phyloP scores from a whole-genome alignment of 2,329 filamentous ascomycete species.

The Mycosphaerella sp. region DNA sequence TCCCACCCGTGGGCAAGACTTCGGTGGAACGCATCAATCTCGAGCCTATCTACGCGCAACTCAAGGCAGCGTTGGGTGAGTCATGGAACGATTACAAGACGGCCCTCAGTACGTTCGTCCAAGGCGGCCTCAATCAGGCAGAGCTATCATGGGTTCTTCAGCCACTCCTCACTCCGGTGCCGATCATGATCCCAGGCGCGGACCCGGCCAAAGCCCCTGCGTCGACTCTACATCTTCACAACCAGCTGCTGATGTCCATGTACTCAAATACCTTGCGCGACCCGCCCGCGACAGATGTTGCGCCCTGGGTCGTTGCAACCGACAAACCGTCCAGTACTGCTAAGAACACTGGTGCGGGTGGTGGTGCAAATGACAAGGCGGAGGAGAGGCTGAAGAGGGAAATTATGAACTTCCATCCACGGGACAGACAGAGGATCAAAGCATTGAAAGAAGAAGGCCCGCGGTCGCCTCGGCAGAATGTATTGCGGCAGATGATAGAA shows the following conservation, averaged over 20 bases:
- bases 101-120: constrained; percentile 50
- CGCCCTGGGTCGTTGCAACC: constrained; percentile 58
- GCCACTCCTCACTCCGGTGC: constrained; percentile 48
- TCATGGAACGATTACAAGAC: constrained; percentile 57
- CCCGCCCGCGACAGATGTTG: constrained; percentile 52
- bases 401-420: constrained; percentile 55
- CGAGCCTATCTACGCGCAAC: constrained; percentile 55
- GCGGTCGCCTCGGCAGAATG: constrained; percentile 17
- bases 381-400: constrained; percentile 59
- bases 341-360: constrained; percentile 39
- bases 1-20: constrained; percentile 27
- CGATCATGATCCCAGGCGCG: constrained; percentile 32
- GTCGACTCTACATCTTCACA: constrained; percentile 49
- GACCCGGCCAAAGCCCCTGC: constrained; percentile 12
- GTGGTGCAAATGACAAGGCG: constrained; percentile 51
- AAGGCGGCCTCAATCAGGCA: constrained; percentile 55
- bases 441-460: constrained; percentile 23
- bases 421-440: constrained; percentile 51
- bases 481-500: constrained; percentile 23
- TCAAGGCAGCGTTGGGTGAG: constrained; percentile 54
- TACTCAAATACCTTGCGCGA: constrained; percentile 55
- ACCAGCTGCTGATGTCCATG: constrained; percentile 54
- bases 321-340: constrained; percentile 72
- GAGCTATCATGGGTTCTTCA: constrained; percentile 53
- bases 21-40: constrained; percentile 56